These are phyloP conservation scores for Fraxinus pennsylvanica DNA, from an alignment of 257 asterid species.

Conservation along the genomic window DNA sequence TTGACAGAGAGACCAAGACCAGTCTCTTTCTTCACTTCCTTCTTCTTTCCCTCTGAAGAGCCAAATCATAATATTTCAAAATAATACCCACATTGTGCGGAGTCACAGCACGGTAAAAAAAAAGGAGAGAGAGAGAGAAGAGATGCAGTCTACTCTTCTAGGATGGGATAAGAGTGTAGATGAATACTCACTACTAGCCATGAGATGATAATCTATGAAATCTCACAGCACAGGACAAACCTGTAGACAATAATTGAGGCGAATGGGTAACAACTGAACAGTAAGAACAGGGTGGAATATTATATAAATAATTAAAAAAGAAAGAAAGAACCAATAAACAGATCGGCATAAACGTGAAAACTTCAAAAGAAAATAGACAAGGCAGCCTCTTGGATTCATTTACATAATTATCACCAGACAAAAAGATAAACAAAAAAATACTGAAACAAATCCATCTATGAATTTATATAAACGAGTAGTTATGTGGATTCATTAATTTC, in stretches of 20 bases:
- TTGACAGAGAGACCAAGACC: conserved; percentile 84
- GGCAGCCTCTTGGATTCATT: background rate
- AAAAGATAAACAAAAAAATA: background rate
- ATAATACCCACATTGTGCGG: background rate
- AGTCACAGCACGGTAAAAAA: no score
- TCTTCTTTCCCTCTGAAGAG: conserved; percentile 67
- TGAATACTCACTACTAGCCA: conserved; percentile 44
- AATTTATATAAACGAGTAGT: background rate
- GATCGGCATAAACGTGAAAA: background rate
- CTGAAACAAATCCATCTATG: background rate
- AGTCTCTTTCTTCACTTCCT: conserved; percentile 95
- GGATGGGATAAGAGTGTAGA: background rate
- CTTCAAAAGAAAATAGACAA: background rate
- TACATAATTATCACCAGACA: background rate
- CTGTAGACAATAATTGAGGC: conserved; percentile 12
- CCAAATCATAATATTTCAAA: conserved; percentile 9
- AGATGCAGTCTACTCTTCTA: conserved; percentile 1
- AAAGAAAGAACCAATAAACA: background rate
- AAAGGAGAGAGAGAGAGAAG: background rate
- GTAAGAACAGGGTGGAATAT: background rate
- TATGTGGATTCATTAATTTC: background rate
- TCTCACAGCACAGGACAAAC: conserved; percentile 5
- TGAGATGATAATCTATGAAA: conserved; percentile 23
- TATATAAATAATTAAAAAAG: background rate
- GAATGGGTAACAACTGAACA: background rate